Evolutionary conservation across 192 early-diverging fungal species (phyloP).

Genomic region (Backusella australiensis): DNA sequence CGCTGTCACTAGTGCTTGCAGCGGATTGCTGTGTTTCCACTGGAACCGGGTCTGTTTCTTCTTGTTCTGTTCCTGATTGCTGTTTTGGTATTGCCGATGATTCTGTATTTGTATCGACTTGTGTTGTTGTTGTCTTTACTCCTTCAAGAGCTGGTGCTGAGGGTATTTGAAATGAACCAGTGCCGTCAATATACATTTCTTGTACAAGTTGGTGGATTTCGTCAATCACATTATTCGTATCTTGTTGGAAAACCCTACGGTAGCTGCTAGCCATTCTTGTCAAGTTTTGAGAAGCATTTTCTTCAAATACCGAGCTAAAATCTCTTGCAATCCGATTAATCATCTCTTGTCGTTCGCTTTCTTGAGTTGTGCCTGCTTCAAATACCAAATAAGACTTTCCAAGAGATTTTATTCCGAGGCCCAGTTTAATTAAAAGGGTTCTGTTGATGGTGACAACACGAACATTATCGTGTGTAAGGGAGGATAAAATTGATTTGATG

Average conservation of each 20-base stretch:
- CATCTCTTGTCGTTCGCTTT: not conserved
- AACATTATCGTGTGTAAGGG: not conserved
- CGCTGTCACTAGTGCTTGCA: not conserved
- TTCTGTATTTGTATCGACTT: not conserved
- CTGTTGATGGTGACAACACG: not conserved
- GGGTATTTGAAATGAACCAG: not conserved
- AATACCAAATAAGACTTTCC: conserved; percentile 16
- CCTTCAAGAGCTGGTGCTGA: not conserved
- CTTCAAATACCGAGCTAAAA: conserved; percentile 10
- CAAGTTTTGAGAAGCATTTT: conserved; percentile 18
- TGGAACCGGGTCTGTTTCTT: not conserved
- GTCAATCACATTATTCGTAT: not conserved
- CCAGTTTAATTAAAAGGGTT: not conserved
- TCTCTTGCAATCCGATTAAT: not conserved
- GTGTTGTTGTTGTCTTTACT: not conserved
- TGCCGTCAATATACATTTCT: not conserved
- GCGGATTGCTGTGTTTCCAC: not conserved
- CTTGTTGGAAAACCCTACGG: conserved; percentile 8
- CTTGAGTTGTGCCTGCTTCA: not conserved
- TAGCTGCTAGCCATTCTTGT: conserved; percentile 16
- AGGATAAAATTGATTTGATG: conserved; percentile 1
- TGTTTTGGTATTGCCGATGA: not conserved
- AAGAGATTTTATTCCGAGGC: conserved; percentile 11
- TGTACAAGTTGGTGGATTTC: not conserved
- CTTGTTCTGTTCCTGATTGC: not conserved